phyloP scores from a whole-genome alignment of 306 rosid species.

The Lithocarpus polystachyus region DNA sequence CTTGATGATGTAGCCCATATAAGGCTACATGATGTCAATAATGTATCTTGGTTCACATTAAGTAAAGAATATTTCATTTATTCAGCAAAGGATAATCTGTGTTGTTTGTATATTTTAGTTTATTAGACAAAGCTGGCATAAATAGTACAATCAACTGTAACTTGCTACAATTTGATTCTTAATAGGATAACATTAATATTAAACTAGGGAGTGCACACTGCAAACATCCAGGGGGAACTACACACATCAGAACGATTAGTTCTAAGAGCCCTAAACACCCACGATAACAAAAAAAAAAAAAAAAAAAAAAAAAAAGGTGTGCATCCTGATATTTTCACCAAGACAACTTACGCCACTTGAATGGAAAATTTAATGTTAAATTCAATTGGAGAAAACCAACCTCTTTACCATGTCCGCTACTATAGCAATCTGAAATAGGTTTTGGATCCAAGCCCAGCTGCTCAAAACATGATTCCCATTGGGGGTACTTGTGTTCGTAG shows the following conservation, averaged over 20 bases:
- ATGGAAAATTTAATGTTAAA: not conserved
- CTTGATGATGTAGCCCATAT: not conserved
- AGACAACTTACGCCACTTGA: not conserved
- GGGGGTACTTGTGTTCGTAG: slow-evolving; percentile 16
- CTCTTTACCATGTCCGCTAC: slow-evolving; percentile 62
- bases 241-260: no score
- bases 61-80: not conserved
- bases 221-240: no score
- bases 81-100: not conserved
- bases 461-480: slow-evolving; percentile 76
- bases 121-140: not conserved
- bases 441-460: slow-evolving; percentile 61
- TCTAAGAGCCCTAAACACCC: no score
- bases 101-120: not conserved
- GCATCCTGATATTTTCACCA: not conserved
- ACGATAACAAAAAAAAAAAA: not conserved
- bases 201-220: not conserved
- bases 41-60: not conserved
- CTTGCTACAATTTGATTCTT: not conserved
- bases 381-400: slow-evolving; percentile 37
- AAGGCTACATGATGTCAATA: not conserved
- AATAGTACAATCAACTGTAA: not conserved
- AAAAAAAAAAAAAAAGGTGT: not conserved
- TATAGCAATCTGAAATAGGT: slow-evolving; percentile 57
- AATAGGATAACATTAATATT: not conserved